These are phyloP conservation scores for Sphagnum fallax DNA, from an alignment of 228 moss, liverwort and hornwort genomes.

Conservation along the genomic window DNA sequence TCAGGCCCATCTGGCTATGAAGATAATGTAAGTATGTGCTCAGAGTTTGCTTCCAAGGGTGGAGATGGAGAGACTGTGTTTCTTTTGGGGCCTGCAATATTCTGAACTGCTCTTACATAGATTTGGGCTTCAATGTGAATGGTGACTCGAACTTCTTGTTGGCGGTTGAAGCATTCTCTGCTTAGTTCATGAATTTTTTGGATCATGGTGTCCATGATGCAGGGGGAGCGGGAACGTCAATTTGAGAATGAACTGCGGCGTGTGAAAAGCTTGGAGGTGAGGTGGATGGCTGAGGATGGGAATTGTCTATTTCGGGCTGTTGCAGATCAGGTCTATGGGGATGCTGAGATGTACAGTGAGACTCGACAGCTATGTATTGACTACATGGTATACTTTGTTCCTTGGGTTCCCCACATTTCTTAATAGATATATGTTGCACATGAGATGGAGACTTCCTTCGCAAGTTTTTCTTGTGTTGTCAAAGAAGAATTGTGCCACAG, in stretches of 20 bases:
- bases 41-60: background rate
- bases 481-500: no score
- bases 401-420: background rate
- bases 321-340: conserved; percentile 91
- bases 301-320: conserved; percentile 96
- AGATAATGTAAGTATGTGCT: conserved; percentile 43
- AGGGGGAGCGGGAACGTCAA: conserved; percentile 92
- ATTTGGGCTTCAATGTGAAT: background rate
- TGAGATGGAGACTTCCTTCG: background rate
- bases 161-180: background rate
- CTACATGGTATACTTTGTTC: conserved; percentile 64
- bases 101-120: background rate
- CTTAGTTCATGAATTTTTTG: background rate
- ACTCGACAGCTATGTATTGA: conserved; percentile 97
- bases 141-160: background rate
- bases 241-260: conserved; percentile 88
- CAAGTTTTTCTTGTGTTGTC: background rate
- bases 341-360: conserved; percentile 96
- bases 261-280: conserved; percentile 72
- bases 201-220: conserved; percentile 6
- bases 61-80: no score
- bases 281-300: conserved; percentile 94
- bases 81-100: background rate
- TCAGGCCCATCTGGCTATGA: conserved; percentile 73
- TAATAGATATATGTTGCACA: background rate